Percentiles rank a stretch among this genome's conserved stretches.
Evolutionary conservation across 345 rosid genomes (phyloP).

Genomic region (Eucalyptus polyanthemos): DNA sequence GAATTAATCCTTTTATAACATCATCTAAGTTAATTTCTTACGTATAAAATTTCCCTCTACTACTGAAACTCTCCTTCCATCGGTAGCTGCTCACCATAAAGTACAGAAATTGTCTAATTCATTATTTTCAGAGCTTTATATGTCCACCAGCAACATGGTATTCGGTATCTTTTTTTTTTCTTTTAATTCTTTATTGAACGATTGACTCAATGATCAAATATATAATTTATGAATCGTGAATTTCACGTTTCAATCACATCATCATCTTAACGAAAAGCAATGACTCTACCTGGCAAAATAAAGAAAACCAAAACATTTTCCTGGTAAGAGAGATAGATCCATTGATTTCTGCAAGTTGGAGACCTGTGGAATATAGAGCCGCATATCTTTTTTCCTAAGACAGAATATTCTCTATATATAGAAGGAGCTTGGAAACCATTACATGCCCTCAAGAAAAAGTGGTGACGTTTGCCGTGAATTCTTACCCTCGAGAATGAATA

Average conservation of each 20-base stretch:
- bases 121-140: neutral
- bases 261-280: neutral
- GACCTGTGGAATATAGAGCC: neutral
- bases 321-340: neutral
- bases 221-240: neutral
- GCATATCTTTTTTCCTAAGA: neutral
- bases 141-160: neutral
- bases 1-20: neutral
- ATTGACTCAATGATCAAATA: neutral
- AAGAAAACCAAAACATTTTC: neutral
- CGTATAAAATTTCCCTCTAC: neutral
- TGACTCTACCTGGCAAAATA: neutral
- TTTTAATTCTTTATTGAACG: neutral
- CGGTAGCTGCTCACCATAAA: neutral
- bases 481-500: neutral
- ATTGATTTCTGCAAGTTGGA: neutral
- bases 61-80: neutral
- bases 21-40: neutral
- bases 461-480: neutral
- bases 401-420: neutral
- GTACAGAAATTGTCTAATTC: neutral
- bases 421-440: neutral
- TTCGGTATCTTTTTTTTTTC: no score
- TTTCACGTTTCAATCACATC: neutral
- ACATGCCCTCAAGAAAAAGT: neutral